Percentiles rank a stretch among this genome's conserved stretches.
Conservation (phyloP, 2,329 filamentous ascomycete species). For the Apiospora malaysiana region DNA sequence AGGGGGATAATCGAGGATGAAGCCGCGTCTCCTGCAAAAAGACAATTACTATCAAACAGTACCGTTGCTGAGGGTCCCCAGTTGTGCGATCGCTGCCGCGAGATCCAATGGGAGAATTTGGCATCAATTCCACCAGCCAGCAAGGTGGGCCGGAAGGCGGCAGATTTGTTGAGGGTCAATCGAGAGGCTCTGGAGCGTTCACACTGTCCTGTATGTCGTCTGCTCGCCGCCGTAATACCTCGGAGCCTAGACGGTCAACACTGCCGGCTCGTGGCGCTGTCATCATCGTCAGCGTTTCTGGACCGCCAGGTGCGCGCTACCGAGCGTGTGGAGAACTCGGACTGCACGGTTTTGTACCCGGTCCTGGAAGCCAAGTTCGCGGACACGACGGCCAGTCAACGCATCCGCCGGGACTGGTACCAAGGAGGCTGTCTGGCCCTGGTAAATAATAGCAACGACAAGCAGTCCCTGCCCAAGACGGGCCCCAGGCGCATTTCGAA, state of each 20-base stretch:
- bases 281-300: not conserved
- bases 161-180: not conserved
- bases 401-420: not conserved
- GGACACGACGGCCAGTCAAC: not conserved
- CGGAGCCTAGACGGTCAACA: not conserved
- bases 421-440: not conserved
- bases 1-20: not conserved
- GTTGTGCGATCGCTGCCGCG: not conserved
- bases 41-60: not conserved
- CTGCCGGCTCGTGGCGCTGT: constrained; percentile 2
- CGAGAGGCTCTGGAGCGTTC: not conserved
- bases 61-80: not conserved
- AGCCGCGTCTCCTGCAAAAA: not conserved
- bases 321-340: not conserved
- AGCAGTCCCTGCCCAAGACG: not conserved
- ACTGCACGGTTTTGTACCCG: constrained; percentile 13
- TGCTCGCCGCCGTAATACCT: not conserved
- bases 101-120: constrained; percentile 1
- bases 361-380: constrained; percentile 2
- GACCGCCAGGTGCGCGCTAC: not conserved
- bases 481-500: not conserved
- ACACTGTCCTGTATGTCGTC: not conserved
- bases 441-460: not conserved
- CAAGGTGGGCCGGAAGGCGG: not conserved
- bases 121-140: not conserved